Percentiles rank a stretch among this genome's conserved stretches.
These are phyloP conservation scores for Glonium stellatum DNA, from an alignment of 495 filamentous ascomycete species.

Conservation along the genomic window DNA sequence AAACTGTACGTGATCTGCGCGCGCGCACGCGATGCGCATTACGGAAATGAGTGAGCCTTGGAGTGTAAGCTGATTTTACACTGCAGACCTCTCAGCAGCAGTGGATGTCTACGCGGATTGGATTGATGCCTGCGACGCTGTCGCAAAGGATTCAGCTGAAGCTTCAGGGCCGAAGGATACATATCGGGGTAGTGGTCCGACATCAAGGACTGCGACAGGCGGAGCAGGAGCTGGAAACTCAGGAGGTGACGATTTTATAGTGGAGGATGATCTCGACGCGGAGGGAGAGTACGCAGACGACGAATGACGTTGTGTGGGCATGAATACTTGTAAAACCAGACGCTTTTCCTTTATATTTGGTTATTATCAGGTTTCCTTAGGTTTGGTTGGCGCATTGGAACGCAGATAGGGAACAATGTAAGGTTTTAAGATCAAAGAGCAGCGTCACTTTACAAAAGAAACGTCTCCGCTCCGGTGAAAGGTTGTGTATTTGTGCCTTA, in stretches of 20 bases:
- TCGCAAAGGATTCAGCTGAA: conserved; percentile 48
- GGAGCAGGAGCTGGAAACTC: conserved; percentile 27
- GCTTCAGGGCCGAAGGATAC: conserved; percentile 7
- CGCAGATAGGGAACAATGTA: too few species aligned
- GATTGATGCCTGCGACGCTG: conserved; percentile 91
- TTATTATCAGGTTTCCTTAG: too few species aligned
- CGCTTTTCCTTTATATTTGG: too few species aligned
- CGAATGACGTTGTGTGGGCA: conserved; percentile 34
- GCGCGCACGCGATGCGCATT: not conserved
- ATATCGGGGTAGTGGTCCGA: conserved; percentile 10
- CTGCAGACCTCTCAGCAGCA: conserved; percentile 69
- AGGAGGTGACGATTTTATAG: conserved; percentile 31
- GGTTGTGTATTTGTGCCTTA: too few species aligned
- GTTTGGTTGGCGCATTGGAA: too few species aligned
- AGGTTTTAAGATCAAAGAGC: conserved; percentile 26
- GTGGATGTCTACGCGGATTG: conserved; percentile 97
- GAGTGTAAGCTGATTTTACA: not conserved
- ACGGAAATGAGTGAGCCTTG: not conserved
- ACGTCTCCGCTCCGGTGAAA: too few species aligned
- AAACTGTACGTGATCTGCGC: conserved; percentile 60
- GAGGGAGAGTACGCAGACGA: conserved; percentile 42
- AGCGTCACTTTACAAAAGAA: too few species aligned
- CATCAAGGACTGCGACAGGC: conserved; percentile 24
- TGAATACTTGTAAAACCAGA: not conserved
- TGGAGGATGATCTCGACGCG: conserved; percentile 35